phyloP scores from a whole-genome alignment of 306 rosid species.

The Luffa aegyptiaca region DNA sequence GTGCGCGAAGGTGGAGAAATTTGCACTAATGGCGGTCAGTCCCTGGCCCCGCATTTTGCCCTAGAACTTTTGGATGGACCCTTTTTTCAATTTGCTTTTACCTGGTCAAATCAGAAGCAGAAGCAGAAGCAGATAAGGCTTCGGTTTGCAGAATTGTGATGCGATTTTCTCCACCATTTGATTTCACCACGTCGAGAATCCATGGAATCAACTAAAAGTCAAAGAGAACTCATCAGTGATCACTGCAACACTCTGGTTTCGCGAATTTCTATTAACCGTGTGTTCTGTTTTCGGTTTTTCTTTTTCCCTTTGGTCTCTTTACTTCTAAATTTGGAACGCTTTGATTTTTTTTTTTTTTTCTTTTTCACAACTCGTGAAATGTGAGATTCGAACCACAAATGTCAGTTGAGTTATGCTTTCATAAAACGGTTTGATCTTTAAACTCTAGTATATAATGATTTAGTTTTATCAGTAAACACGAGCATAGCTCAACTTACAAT shows the following conservation, averaged over 20 bases:
- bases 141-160: neutral
- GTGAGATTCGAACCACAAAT: too few species aligned
- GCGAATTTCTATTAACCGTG: neutral
- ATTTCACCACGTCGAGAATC: neutral
- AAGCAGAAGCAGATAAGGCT: neutral
- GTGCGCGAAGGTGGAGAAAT: neutral
- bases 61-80: neutral
- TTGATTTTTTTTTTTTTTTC: too few species aligned
- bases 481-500: too few species aligned
- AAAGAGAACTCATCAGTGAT: neutral
- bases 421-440: too few species aligned
- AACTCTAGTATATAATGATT: too few species aligned
- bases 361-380: too few species aligned
- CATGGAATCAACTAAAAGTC: neutral
- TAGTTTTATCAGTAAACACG: too few species aligned
- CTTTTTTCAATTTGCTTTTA: neutral
- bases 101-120: slow-evolving; percentile 2
- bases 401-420: too few species aligned
- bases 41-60: neutral
- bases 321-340: too few species aligned
- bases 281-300: neutral
- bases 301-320: neutral
- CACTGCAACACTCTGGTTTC: neutral
- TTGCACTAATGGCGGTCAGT: slow-evolving; percentile 5
- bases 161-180: neutral